Percentiles rank a stretch among this genome's conserved stretches.
phyloP scores from a whole-genome alignment of 257 asterid species.

The Hygrophila difformis region DNA sequence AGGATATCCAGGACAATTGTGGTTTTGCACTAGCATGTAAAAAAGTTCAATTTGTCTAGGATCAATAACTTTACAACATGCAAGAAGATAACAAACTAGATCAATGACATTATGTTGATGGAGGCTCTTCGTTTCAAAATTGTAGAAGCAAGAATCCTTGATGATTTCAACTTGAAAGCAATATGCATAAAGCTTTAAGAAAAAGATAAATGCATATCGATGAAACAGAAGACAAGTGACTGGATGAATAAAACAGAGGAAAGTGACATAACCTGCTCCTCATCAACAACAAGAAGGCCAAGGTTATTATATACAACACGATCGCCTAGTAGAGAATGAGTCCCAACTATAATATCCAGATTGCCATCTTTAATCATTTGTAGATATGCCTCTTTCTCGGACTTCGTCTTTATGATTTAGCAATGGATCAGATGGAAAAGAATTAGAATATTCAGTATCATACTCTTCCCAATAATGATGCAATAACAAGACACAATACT shows the following conservation, averaged over 20 bases:
- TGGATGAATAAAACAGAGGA: constrained; percentile 19
- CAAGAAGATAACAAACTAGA: not conserved
- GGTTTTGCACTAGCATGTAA: not conserved
- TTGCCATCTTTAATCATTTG: constrained; percentile 74
- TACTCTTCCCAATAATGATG: constrained; percentile 13
- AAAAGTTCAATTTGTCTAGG: not conserved
- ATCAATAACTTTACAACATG: not conserved
- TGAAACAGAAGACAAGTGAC: not conserved
- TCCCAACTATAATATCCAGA: constrained; percentile 83
- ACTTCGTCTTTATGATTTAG: constrained; percentile 61
- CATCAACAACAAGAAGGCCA: constrained; percentile 96
- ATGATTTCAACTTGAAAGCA: not conserved
- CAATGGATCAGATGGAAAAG: constrained; percentile 19
- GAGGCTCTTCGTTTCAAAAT: too few relatives aligned
- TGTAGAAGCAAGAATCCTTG: not conserved
- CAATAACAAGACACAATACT: constrained; percentile 13
- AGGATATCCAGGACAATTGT: not conserved
- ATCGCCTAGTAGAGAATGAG: constrained; percentile 85
- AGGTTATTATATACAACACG: constrained; percentile 85
- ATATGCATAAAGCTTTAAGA: not conserved
- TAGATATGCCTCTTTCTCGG: constrained; percentile 71
- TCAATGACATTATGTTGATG: too few relatives aligned
- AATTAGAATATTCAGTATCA: constrained; percentile 11
- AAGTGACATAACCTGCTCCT: constrained; percentile 73
- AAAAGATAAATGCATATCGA: not conserved